Evolutionary conservation across 2,329 filamentous ascomycete genomes (phyloP).

Genomic region (Conoideocrella luteorostrata): DNA sequence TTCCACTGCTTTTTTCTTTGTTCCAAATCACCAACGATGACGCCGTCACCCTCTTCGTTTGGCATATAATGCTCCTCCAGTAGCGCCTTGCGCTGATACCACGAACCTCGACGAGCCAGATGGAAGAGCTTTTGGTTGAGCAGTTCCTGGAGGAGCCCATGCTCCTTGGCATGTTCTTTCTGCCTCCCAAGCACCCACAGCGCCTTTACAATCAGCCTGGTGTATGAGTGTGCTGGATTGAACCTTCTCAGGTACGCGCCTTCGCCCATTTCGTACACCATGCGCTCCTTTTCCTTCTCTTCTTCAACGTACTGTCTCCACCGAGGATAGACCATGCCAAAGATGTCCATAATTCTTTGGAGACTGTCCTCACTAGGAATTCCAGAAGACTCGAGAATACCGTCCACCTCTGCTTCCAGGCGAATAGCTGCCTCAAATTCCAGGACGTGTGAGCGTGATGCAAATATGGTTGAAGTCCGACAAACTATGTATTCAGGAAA

Average conservation of each 20-base stretch:
- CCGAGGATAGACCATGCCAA: constrained; percentile 69
- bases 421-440: constrained; percentile 87
- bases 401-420: constrained; percentile 75
- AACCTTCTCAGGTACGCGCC: constrained; percentile 85
- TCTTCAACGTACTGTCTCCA: constrained; percentile 70
- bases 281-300: constrained; percentile 71
- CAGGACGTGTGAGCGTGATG: constrained; percentile 64
- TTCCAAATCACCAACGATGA: constrained; percentile 31
- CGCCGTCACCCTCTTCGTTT: constrained; percentile 41
- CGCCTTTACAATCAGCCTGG: constrained; percentile 85
- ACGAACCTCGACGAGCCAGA: constrained; percentile 72
- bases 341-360: constrained; percentile 62
- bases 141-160: constrained; percentile 66
- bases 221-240: constrained; percentile 88
- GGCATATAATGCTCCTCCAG: constrained; percentile 95
- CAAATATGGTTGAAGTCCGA: constrained; percentile 82
- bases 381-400: constrained; percentile 72
- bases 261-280: constrained; percentile 73
- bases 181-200: constrained; percentile 71
- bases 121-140: constrained; percentile 81
- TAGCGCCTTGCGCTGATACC: constrained; percentile 93
- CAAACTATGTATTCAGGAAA: constrained; percentile 90
- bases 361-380: constrained; percentile 59
- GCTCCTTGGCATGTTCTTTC: constrained; percentile 73
- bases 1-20: constrained; percentile 78